Base-by-base conservation (phyloP, 345 rosid genomes). In the Corchorus olitorius region DNA sequence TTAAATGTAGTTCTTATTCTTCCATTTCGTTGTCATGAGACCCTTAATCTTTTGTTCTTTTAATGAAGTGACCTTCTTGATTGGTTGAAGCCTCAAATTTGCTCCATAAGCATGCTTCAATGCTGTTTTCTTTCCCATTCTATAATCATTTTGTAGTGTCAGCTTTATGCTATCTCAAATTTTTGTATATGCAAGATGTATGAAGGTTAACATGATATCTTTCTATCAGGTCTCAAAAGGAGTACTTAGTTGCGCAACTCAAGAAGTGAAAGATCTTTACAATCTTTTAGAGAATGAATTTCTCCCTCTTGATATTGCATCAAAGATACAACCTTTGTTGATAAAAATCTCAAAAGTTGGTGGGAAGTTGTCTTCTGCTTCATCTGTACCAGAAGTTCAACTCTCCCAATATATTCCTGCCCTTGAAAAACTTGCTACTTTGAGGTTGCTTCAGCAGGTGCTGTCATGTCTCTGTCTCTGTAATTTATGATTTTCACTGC, bases 211-310 rank as follows among this genome's bases (percentile, higher is more conserved):
- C 11, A 55, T 4, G n/a, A 55, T n/a, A 9, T 55, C 4, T 55
- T 55, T 53, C 19, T 41, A 8, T 41, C 71, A 95, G 99, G 94
- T 91, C 17, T 85, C 94, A 19, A 95, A 89, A 83, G 99, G 99
- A 71, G 97, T 95, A n/a, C 76, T 95, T 79, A 90, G 92, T 81
- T 95, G 94, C 87, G 98, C 89, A 15, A 89, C 88, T n/a, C 99
- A 89, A 83, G 99, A 97, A 82, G 98, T 92, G 39, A 97, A 97
- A 80, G 99, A 97, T 80, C 92, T 97, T 53, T 94, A 90, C 83
- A 86, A 91, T 87, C 86, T 94, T 75, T 79, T 97, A 75, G 99
- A 97, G 87, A 92, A 92, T 70, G 98, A 94, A 65, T 92, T 91
- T 83, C 87, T 89, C 49, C 97, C 98, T 11, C 81, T 94, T 33